Evolutionary conservation across 805 yeast species (phyloP).

Genomic region (Pichia deserticola): DNA sequence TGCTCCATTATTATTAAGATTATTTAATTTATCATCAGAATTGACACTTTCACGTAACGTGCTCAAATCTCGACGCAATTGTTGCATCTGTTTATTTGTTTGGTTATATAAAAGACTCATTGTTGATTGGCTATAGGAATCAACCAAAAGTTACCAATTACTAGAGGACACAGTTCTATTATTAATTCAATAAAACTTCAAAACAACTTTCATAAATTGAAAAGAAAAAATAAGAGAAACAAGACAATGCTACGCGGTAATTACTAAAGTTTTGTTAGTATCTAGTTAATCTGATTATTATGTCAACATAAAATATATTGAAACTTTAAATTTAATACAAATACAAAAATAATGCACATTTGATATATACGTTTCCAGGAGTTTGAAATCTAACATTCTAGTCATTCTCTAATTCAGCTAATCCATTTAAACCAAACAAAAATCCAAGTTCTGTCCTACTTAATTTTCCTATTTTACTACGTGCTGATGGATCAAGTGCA

Average conservation of each 20-base stretch:
- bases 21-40: slow-evolving; percentile 31
- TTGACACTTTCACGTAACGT: slow-evolving; percentile 58
- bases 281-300: no score
- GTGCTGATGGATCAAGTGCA: slow-evolving; percentile 75
- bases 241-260: no score
- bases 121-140: neutral
- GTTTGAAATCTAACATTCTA: neutral
- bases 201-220: no score
- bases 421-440: slow-evolving; percentile 50
- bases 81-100: slow-evolving; percentile 77
- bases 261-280: no score
- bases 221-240: no score
- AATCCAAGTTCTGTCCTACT: slow-evolving; percentile 66
- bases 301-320: no score
- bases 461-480: slow-evolving; percentile 54
- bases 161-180: no score
- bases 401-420: slow-evolving; percentile 18
- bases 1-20: slow-evolving; percentile 29
- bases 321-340: neutral
- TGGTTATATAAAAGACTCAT: slow-evolving; percentile 84
- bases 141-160: no score
- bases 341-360: neutral
- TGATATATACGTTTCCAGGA: no score
- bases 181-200: no score
- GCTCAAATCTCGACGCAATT: slow-evolving; percentile 60